Percentiles rank a stretch among this genome's conserved stretches.
Evolutionary conservation across 2,329 filamentous ascomycete species (phyloP).

Genomic region (Didymella arachidicola): DNA sequence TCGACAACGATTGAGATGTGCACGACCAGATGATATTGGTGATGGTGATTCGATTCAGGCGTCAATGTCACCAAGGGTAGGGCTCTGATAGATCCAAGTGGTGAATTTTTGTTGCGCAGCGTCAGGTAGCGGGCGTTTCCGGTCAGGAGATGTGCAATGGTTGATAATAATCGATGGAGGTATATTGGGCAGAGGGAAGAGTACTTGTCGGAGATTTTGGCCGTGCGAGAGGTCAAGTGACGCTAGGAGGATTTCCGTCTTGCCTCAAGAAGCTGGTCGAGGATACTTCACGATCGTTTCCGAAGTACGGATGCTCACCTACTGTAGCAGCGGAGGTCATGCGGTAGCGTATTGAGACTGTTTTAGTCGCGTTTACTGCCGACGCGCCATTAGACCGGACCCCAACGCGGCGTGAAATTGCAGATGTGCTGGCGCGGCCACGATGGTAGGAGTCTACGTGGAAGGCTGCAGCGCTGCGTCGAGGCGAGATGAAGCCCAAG

Average conservation of each 20-base stretch:
- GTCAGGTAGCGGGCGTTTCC: constrained; percentile 18
- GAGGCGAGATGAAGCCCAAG: constrained; percentile 33
- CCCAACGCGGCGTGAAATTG: constrained; percentile 25
- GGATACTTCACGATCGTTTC: constrained; percentile 33
- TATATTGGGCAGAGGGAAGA: constrained; percentile 16
- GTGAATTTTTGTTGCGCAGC: constrained; percentile 19
- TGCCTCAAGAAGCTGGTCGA: constrained; percentile 31
- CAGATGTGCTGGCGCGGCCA: constrained; percentile 32
- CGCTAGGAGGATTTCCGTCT: constrained; percentile 36
- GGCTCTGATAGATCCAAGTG: constrained; percentile 12
- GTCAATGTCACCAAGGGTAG: constrained; percentile 14
- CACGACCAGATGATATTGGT: not conserved
- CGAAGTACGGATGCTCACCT: constrained; percentile 31
- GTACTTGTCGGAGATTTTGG: constrained; percentile 9
- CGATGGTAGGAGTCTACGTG: constrained; percentile 28
- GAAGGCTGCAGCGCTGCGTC: constrained; percentile 31
- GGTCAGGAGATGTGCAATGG: constrained; percentile 19
- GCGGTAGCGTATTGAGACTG: constrained; percentile 30
- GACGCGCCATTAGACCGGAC: constrained; percentile 23
- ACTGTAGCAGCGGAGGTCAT: constrained; percentile 31
- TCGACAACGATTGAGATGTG: not conserved
- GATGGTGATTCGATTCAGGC: not conserved
- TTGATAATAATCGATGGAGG: constrained; percentile 22
- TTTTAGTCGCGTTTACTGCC: constrained; percentile 27
- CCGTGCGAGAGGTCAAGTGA: constrained; percentile 39